phyloP scores from a whole-genome alignment of 768 basidiomycete genomes.

The Amanita exitialis region DNA sequence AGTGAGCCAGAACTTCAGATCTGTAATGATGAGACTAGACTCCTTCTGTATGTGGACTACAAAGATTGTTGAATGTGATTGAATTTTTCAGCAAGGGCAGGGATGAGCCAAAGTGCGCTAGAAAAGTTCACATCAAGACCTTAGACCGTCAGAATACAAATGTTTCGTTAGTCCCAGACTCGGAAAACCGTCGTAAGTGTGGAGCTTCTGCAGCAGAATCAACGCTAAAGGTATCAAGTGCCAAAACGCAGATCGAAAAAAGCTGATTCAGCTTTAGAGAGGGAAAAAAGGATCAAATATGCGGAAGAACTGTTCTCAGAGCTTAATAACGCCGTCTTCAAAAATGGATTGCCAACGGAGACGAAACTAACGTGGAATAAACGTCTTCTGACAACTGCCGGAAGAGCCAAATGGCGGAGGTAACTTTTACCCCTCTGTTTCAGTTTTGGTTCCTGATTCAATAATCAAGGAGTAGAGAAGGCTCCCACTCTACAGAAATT shows the following conservation, averaged over 20 bases:
- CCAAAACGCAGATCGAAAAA: constrained; percentile 28
- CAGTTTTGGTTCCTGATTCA: constrained; percentile 1
- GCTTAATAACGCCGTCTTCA: constrained; percentile 50
- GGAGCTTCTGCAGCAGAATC: not conserved
- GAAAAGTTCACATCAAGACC: constrained; percentile 19
- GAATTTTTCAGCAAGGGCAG: constrained; percentile 11
- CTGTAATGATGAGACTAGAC: constrained; percentile 14
- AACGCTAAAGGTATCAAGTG: not conserved
- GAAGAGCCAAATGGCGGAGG: constrained; percentile 58
- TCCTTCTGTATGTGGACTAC: constrained; percentile 23
- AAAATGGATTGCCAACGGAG: constrained; percentile 36
- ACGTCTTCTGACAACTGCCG: constrained; percentile 57
- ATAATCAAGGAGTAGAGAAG: constrained; percentile 39
- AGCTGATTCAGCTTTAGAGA: constrained; percentile 29
- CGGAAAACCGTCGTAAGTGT: not conserved
- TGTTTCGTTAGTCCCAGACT: not conserved
- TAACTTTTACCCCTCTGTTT: constrained; percentile 12
- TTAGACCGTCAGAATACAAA: not conserved
- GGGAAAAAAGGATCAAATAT: constrained; percentile 35
- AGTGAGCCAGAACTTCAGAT: not conserved
- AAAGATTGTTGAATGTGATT: not conserved
- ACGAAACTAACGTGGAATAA: constrained; percentile 62
- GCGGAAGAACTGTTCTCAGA: constrained; percentile 50
- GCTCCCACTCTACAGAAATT: constrained; percentile 52
- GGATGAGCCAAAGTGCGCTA: constrained; percentile 39